Evolutionary conservation across 352 stramenopile genomes (phyloP).

Genomic region (Globisporangium heterothallicum): DNA sequence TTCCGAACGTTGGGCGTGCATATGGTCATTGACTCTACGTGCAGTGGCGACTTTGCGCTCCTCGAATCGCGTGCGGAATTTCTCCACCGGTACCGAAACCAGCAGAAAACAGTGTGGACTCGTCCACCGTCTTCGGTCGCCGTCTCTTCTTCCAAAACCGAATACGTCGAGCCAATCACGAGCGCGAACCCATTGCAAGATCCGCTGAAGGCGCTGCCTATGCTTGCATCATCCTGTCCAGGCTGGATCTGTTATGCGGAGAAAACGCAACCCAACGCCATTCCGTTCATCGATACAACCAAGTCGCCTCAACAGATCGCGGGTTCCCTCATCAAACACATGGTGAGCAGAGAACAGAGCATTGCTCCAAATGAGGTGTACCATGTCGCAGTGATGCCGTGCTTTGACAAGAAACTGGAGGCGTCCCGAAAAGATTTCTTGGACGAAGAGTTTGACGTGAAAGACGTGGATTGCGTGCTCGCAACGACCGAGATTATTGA

Average conservation of each 20-base stretch:
- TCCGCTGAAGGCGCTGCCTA: slow-evolving; percentile 73
- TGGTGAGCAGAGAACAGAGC: slow-evolving; percentile 59
- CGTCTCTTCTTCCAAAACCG: slow-evolving; percentile 56
- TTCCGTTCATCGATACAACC: slow-evolving; percentile 93
- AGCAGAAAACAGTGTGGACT: slow-evolving; percentile 64
- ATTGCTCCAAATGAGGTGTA: slow-evolving; percentile 73
- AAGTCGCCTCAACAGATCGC: slow-evolving; percentile 96
- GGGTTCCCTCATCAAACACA: slow-evolving; percentile 74
- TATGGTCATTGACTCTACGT: slow-evolving; percentile 91
- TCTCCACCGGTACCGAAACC: slow-evolving; percentile 72
- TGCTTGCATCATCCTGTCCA: slow-evolving; percentile 95
- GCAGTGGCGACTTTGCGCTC: slow-evolving; percentile 88
- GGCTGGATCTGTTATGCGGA: slow-evolving; percentile 98
- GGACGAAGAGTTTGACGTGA: slow-evolving; percentile 50
- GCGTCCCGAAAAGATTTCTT: slow-evolving; percentile 90
- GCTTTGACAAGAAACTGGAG: slow-evolving; percentile 99
- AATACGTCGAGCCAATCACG: slow-evolving; percentile 60
- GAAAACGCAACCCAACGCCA: slow-evolving; percentile 92
- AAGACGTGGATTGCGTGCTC: slow-evolving; percentile 95
- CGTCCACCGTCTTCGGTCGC: slow-evolving; percentile 66
- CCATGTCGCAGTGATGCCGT: slow-evolving; percentile 96
- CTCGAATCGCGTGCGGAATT: slow-evolving; percentile 92
- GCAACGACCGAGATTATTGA: slow-evolving; percentile 80
- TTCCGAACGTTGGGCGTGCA: slow-evolving; percentile 83
- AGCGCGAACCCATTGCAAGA: slow-evolving; percentile 50